These are phyloP conservation scores for Macrotyloma uniflorum DNA, from an alignment of 306 rosid species.

Conservation along the genomic window DNA sequence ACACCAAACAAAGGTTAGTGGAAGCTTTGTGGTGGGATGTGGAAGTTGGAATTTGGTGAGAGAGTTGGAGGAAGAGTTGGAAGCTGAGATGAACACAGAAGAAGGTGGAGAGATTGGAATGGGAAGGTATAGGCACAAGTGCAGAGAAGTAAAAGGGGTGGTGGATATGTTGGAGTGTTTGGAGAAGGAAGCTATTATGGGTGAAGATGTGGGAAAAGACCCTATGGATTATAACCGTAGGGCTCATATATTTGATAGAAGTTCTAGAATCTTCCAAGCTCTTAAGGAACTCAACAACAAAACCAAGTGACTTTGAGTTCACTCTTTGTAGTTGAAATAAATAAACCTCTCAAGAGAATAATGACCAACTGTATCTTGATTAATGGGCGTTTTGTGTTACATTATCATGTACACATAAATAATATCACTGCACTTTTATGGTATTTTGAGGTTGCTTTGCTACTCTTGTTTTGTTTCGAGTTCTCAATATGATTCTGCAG, in stretches of 20 bases:
- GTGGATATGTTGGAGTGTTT: conserved; percentile 76
- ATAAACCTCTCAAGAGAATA: not conserved
- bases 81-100: conserved; percentile 47
- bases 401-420: not conserved
- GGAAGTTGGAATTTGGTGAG: conserved; percentile 37
- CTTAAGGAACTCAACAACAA: conserved; percentile 48
- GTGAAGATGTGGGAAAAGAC: conserved; percentile 77
- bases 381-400: not conserved
- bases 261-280: conserved; percentile 75
- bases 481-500: not conserved
- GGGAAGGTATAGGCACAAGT: conserved; percentile 49
- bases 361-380: not conserved
- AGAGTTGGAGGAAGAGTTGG: conserved; percentile 54
- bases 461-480: not conserved
- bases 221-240: conserved; percentile 74
- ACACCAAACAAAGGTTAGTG: not conserved
- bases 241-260: conserved; percentile 72
- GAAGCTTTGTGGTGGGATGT: conserved; percentile 29
- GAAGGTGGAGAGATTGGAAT: conserved; percentile 36
- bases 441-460: not conserved
- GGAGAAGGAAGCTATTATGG: conserved; percentile 88
- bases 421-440: not conserved
- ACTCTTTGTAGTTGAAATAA: not conserved
- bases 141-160: conserved; percentile 53
- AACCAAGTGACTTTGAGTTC: not conserved